Conservation (phyloP, 2,329 filamentous ascomycete genomes). For the Coniochaeta sp. region DNA sequence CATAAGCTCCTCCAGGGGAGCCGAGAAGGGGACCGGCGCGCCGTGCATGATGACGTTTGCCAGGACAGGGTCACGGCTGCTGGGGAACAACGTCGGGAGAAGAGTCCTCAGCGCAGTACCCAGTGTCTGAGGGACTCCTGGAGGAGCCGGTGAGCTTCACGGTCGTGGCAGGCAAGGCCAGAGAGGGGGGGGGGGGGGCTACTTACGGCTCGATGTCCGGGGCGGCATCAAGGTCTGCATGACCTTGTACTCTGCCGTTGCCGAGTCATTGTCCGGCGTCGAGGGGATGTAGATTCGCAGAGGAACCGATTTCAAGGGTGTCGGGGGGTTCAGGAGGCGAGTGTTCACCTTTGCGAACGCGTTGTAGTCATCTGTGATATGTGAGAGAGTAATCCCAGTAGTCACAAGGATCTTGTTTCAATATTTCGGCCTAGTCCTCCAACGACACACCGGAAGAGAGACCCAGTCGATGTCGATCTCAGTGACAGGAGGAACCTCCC, state of each 20-base stretch:
- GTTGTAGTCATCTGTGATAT: conserved; percentile 55
- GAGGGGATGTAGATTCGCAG: conserved; percentile 78
- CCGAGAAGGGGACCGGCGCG: conserved; percentile 69
- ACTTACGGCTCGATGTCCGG: conserved; percentile 26
- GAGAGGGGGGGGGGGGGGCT: background rate
- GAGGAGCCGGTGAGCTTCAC: background rate
- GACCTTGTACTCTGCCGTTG: conserved; percentile 44
- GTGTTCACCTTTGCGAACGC: conserved; percentile 68
- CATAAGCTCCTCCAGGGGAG: conserved; percentile 76
- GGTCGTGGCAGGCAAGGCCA: background rate
- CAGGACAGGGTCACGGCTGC: conserved; percentile 72
- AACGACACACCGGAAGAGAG: background rate
- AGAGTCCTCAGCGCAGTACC: conserved; percentile 70
- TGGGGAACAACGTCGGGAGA: conserved; percentile 79
- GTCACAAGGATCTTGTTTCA: background rate
- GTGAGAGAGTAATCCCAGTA: background rate
- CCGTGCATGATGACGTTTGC: conserved; percentile 84
- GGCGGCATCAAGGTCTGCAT: conserved; percentile 68
- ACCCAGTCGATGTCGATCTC: background rate
- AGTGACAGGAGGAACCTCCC: background rate
- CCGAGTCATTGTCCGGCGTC: conserved; percentile 17
- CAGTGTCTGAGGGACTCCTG: conserved; percentile 39
- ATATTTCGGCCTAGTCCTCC: background rate
- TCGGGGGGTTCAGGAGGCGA: conserved; percentile 68
- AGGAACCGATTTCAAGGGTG: conserved; percentile 74